These are phyloP conservation scores for Colletotrichum eremochloae DNA, from an alignment of 2,329 filamentous ascomycete genomes.

Conservation along the genomic window DNA sequence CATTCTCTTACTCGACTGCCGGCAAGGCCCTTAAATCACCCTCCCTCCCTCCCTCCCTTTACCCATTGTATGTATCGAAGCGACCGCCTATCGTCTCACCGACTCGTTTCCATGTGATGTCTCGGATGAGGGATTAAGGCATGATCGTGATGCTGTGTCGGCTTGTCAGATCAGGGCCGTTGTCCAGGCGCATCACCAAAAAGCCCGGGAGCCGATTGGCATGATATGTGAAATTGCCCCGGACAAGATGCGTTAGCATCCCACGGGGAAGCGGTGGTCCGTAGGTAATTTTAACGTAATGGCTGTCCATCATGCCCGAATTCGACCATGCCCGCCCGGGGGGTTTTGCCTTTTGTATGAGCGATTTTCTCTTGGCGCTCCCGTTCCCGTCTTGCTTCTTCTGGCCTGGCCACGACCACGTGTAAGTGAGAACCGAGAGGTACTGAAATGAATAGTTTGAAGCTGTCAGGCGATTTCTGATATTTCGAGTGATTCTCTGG, in stretches of 20 bases:
- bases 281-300: conserved; percentile 39
- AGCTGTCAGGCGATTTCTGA: not conserved
- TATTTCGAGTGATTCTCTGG: not conserved
- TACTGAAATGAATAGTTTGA: not conserved
- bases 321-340: not conserved
- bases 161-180: conserved; percentile 9
- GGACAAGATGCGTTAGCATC: not conserved
- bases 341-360: conserved; percentile 25
- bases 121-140: conserved; percentile 33
- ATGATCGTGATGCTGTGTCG: not conserved
- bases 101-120: conserved; percentile 9
- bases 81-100: not conserved
- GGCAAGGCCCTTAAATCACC: not conserved
- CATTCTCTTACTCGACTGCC: not conserved
- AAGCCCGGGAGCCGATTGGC: conserved; percentile 24
- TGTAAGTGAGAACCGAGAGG: conserved; percentile 8
- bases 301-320: conserved; percentile 3
- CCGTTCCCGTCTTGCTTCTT: not conserved
- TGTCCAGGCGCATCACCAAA: not conserved
- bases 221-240: not conserved
- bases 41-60: not conserved
- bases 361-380: conserved; percentile 34
- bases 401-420: not conserved
- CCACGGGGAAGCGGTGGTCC: conserved; percentile 9
- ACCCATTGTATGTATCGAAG: not conserved